phyloP scores from a whole-genome alignment of 2,329 filamentous ascomycete species.

The Aureobasidium sp. region DNA sequence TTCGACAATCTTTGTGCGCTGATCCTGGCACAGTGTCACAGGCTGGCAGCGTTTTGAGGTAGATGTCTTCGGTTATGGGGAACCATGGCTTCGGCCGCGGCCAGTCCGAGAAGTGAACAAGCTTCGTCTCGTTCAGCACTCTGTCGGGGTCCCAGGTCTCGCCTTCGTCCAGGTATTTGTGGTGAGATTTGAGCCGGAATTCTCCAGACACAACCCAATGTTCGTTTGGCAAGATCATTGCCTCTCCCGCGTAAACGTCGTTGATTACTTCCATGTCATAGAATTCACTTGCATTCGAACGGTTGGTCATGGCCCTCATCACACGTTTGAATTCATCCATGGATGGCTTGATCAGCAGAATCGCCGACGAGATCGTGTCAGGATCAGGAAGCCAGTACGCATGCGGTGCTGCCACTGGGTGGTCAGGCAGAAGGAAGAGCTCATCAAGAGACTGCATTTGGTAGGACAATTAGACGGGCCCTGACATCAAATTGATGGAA shows the following conservation, averaged over 20 bases:
- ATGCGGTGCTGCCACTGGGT: conserved; percentile 57
- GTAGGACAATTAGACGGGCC: neutral
- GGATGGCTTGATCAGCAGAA: conserved; percentile 57
- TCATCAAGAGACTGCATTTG: conserved; percentile 54
- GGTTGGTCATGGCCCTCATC: conserved; percentile 24
- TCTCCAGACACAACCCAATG: conserved; percentile 57
- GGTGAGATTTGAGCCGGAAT: conserved; percentile 51
- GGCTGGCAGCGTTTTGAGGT: conserved; percentile 34
- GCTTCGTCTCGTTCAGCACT: conserved; percentile 53
- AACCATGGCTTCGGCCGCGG: conserved; percentile 61
- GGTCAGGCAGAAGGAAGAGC: conserved; percentile 57
- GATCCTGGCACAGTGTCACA: conserved; percentile 23
- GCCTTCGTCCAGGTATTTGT: conserved; percentile 40
- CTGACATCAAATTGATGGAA: neutral
- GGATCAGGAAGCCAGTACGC: conserved; percentile 58
- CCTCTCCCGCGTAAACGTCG: conserved; percentile 50
- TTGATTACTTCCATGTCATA: conserved; percentile 67
- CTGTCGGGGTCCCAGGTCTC: conserved; percentile 51
- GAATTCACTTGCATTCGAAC: conserved; percentile 24
- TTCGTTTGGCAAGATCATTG: conserved; percentile 57
- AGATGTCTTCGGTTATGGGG: conserved; percentile 31
- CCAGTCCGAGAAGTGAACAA: conserved; percentile 66
- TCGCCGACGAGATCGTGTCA: conserved; percentile 32
- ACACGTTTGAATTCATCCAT: conserved; percentile 41
- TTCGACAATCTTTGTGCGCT: conserved; percentile 20